Percentiles rank a stretch among this genome's conserved stretches.
Conservation (phyloP, 2,329 filamentous ascomycete species). For the Grosmannia serpens region DNA sequence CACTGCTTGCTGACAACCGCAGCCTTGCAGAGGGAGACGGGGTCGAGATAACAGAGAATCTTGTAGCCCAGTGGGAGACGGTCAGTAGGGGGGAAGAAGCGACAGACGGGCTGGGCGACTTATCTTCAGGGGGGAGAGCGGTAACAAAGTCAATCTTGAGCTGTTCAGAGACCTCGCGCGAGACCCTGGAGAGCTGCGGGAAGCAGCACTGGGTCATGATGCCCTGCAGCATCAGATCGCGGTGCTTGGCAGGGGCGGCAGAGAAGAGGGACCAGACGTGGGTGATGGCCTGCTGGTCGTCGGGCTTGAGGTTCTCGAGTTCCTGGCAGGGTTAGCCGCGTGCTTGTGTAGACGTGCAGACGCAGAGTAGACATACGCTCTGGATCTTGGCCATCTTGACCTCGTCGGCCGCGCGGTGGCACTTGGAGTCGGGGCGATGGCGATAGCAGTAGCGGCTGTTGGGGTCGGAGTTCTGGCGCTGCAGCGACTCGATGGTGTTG, state of each 20-base stretch:
- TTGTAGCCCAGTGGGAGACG: slow-evolving; percentile 60
- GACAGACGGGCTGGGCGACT: neutral
- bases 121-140: slow-evolving; percentile 66
- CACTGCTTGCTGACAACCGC: slow-evolving; percentile 86
- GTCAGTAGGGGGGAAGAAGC: neutral
- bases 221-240: slow-evolving; percentile 91
- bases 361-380: slow-evolving; percentile 44
- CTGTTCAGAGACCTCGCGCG: slow-evolving; percentile 80
- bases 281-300: slow-evolving; percentile 88
- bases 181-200: slow-evolving; percentile 87
- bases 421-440: slow-evolving; percentile 88
- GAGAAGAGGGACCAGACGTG: slow-evolving; percentile 98
- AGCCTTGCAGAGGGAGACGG: slow-evolving; percentile 86
- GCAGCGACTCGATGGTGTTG: slow-evolving; percentile 28
- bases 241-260: slow-evolving; percentile 83
- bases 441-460: slow-evolving; percentile 95
- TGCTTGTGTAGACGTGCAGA: too few relatives aligned
- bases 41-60: slow-evolving; percentile 86
- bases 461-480: slow-evolving; percentile 35
- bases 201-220: slow-evolving; percentile 97
- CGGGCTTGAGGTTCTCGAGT: slow-evolving; percentile 67
- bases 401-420: slow-evolving; percentile 84
- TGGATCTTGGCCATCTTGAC: slow-evolving; percentile 93
- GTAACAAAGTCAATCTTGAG: slow-evolving; percentile 96
- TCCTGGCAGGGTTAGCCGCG: slow-evolving; percentile 37